Conservation (phyloP, 1,284 basidiomycete genomes). For the Marasmius tenuissimus region DNA sequence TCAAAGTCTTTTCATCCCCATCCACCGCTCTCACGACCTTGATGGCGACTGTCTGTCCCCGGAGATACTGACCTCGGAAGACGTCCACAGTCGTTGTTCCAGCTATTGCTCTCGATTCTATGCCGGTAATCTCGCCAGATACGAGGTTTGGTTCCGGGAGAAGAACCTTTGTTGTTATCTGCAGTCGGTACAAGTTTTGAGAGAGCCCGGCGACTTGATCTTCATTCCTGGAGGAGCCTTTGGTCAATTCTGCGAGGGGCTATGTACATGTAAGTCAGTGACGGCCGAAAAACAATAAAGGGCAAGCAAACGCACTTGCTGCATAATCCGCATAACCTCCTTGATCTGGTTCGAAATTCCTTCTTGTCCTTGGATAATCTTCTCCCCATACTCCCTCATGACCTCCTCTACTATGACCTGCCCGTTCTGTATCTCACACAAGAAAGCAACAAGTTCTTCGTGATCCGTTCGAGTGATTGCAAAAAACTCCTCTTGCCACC, state of each 20-base stretch:
- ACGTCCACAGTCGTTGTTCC: background rate
- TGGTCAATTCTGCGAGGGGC: slow-evolving; percentile 27
- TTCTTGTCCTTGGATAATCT: background rate
- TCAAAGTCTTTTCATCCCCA: background rate
- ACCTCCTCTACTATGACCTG: slow-evolving; percentile 30
- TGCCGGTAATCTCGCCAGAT: background rate
- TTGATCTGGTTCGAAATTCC: slow-evolving; percentile 25
- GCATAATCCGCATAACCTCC: slow-evolving; percentile 45
- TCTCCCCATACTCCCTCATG: slow-evolving; percentile 14
- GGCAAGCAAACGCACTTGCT: slow-evolving; percentile 30
- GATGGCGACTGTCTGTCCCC: background rate
- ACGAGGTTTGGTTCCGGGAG: background rate
- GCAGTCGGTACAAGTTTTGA: background rate
- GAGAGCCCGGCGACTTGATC: slow-evolving; percentile 3
- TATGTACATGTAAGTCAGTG: background rate
- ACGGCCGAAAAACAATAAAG: background rate
- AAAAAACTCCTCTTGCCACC: slow-evolving; percentile 44
- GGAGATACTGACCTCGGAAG: background rate
- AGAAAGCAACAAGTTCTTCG: slow-evolving; percentile 34
- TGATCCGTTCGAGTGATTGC: slow-evolving; percentile 39
- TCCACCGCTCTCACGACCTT: background rate
- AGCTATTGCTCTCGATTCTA: background rate
- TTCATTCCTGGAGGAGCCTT: slow-evolving; percentile 30
- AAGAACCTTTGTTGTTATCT: background rate
- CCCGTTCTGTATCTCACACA: slow-evolving; percentile 41